Conservation (phyloP, 2,329 filamentous ascomycete genomes). For the Aspergillus pseudoterreus region DNA sequence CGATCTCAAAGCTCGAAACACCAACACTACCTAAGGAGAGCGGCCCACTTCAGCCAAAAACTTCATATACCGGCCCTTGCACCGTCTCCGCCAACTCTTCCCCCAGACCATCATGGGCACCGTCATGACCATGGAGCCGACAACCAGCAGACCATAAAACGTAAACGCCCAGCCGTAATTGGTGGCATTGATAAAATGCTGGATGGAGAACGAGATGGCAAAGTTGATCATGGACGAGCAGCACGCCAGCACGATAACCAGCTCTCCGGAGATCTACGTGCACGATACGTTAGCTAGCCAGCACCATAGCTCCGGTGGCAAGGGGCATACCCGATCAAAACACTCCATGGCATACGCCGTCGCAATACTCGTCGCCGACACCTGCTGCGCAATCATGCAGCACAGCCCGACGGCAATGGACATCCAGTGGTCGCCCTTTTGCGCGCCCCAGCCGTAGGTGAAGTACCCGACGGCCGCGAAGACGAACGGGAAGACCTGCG, state of each 20-base stretch:
- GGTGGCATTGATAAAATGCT: conserved; percentile 37
- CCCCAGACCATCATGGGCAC: conserved; percentile 30
- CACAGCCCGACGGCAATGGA: conserved; percentile 34
- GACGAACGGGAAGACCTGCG: conserved; percentile 27
- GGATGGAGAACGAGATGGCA: conserved; percentile 37
- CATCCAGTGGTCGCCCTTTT: conserved; percentile 32
- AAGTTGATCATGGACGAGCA: conserved; percentile 33
- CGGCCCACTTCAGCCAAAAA: conserved; percentile 22
- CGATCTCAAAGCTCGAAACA: no score
- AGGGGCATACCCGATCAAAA: conserved; percentile 28
- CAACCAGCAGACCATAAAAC: conserved; percentile 32
- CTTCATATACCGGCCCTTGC: conserved; percentile 22
- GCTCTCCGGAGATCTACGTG: conserved; percentile 37
- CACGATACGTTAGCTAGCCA: neutral
- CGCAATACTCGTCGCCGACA: conserved; percentile 36
- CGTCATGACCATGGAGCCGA: conserved; percentile 21
- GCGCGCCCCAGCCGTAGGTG: conserved; percentile 38
- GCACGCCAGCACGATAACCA: conserved; percentile 36
- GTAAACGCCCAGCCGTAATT: conserved; percentile 32
- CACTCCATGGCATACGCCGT: conserved; percentile 43
- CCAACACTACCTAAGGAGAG: neutral
- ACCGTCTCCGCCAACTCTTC: conserved; percentile 29
- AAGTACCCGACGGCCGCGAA: conserved; percentile 35
- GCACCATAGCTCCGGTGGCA: no score
- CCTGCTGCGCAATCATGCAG: conserved; percentile 41